Base-by-base conservation (phyloP, 306 rosid species). In the Begonia masoniana region DNA sequence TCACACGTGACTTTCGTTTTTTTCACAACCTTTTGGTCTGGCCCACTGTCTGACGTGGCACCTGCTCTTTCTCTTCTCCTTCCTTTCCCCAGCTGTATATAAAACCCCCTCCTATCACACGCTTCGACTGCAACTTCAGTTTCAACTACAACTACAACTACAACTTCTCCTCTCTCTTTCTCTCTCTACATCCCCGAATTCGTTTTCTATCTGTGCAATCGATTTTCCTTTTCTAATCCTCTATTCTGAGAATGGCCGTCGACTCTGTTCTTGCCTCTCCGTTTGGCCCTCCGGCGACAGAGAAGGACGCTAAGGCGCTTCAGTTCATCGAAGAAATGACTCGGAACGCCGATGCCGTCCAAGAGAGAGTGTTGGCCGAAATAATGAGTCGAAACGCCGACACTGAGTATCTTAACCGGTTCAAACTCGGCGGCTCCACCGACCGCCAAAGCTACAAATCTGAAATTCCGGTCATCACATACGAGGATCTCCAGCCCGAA, bases 401-500 rank as follows among this genome's bases (percentile, higher is more conserved):
- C 12, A 74, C 80, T 10, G 84, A 78, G 64, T 78, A 78, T 54
- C 75, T 78, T 14, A 54, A 53, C 23, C 63, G 80, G 0, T 65
- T 60, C 75, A 57, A 67, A 13, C 80, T 78, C 43, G 52, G 52
- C 55, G 83, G 75, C 64, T 67, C 80, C 42, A 55, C 72, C 17
- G 80, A 74, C 60, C 80, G 77, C 2, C 35, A 46, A 1, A 47
- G 73, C 1, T 78, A 59, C 65, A 78, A 74, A 41, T 56, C 70
- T 0, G 55, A 57, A 14, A 49, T 74, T 6, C 77, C 84, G 0
- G 65, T 78, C 21, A 64, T 78, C 52, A 67, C 74, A 10, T 78
- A 78, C 60, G 84, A 78, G 42, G 80, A 78, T 59, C 66, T 78
- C 55, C 77, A 74, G 70, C 84, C 80, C 0, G 74, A 67, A 51